A percentile compares a stretch with the other conserved stretches of the same genome.
These are phyloP conservation scores for Ciborinia camelliae DNA, from an alignment of 2,329 filamentous ascomycete species.

Conservation along the genomic window DNA sequence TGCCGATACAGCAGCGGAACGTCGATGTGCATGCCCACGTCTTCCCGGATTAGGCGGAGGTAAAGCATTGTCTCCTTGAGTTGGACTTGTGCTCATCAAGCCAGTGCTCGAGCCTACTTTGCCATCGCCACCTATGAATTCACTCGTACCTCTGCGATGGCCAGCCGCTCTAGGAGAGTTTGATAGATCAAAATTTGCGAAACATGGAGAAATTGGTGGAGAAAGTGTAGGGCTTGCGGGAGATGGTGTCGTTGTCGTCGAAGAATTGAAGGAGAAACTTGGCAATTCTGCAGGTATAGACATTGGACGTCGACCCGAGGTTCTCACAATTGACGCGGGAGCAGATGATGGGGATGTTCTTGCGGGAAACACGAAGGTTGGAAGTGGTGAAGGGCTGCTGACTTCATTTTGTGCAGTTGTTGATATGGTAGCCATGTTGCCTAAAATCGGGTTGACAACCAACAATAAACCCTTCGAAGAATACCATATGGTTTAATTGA, in stretches of 20 bases:
- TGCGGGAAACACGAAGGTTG: conserved; percentile 33
- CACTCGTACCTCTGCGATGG: conserved; percentile 76
- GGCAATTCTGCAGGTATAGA: conserved; percentile 37
- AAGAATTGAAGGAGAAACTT: conserved; percentile 16
- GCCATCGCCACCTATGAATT: conserved; percentile 75
- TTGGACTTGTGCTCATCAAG: conserved; percentile 66
- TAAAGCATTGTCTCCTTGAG: conserved; percentile 58
- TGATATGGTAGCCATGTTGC: conserved; percentile 20
- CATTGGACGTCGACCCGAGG: conserved; percentile 49
- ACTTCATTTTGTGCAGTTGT: conserved; percentile 14
- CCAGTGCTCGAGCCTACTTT: conserved; percentile 41
- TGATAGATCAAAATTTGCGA: conserved; percentile 15
- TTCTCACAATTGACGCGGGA: conserved; percentile 41
- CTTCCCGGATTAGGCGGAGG: conserved; percentile 51
- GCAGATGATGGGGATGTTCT: conserved; percentile 25
- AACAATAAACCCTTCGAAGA: conserved; percentile 15
- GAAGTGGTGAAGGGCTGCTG: conserved; percentile 26
- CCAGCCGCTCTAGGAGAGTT: conserved; percentile 52
- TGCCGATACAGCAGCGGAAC: conserved; percentile 72
- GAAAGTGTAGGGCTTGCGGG: conserved; percentile 44
- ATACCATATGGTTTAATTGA: conserved; percentile 19
- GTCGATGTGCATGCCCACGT: conserved; percentile 73
- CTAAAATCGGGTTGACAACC: conserved; percentile 15
- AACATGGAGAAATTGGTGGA: conserved; percentile 50
- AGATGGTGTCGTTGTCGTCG: conserved; percentile 36